Base-by-base conservation (phyloP, 225 moss, liverwort and hornwort species). In the Neckera pumila region DNA sequence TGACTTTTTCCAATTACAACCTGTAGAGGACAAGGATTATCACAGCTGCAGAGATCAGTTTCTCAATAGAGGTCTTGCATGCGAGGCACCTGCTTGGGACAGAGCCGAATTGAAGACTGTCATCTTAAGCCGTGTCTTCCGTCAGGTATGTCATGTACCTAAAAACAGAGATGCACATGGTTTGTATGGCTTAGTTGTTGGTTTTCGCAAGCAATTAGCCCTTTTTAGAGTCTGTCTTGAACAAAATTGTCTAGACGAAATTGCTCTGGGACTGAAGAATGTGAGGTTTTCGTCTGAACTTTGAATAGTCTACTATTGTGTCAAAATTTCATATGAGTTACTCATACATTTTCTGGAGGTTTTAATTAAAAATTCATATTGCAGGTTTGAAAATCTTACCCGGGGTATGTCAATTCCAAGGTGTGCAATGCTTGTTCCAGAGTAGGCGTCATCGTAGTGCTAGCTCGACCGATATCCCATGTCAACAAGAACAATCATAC, bases 1-100 rank as follows among this genome's bases (percentile, higher is more conserved):
- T 6, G 92, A 92, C 53, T 93, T 92, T 76, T 92, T 93, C 57
- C 93, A 93, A 80, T 86, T 93, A 60, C 90, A 81, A 66, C 92
- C 89, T 62, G 86, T 93, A 34, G 83, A 81, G 47, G 92, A 90
- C 76, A 93, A 81, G 77, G 57, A 71, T 58, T 88, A 80, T 40
- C 85, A 76, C 19, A 90, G 80, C 57, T 83, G 89, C 71, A 30
- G 45, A 34, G 84, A 88, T 77, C 89, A 72, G 81, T 90, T 92
- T 88, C 89, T 92, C 33, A 92, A 86, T 87, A 82, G 90, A 90
- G 93, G 92, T 45, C 88, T 90, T 38, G 92, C 90, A 47, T 93
- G 88, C 67, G 92, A 93, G 81, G 90, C 86, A n/a, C 86, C 70
- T 86, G 92, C 92, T 43, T 93, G 93, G 93, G 85, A 81, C 62